A percentile compares a stretch with the other conserved stretches of the same genome.
These are phyloP conservation scores for Backusella tarrabulga DNA, from an alignment of 192 early-diverging fungal species.

Conservation along the genomic window DNA sequence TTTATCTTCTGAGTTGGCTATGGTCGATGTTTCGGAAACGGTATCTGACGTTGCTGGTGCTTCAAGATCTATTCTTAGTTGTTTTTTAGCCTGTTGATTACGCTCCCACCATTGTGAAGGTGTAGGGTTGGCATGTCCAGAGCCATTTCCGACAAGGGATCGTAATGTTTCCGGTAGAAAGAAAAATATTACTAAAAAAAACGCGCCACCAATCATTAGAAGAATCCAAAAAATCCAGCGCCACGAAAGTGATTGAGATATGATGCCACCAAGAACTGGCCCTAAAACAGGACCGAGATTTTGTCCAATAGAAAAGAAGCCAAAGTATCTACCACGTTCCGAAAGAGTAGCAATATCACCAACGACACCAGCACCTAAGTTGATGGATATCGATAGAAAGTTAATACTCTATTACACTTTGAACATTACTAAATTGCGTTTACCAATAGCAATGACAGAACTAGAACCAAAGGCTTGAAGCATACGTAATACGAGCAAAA, in stretches of 20 bases:
- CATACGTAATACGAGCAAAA: slow-evolving; percentile 36
- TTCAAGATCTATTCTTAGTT: background rate
- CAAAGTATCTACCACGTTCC: slow-evolving; percentile 6
- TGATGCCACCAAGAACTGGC: slow-evolving; percentile 37
- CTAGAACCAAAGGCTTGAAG: slow-evolving; percentile 44
- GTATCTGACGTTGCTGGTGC: background rate
- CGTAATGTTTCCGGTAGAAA: slow-evolving; percentile 48
- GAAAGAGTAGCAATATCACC: slow-evolving; percentile 34
- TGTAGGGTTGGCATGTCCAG: slow-evolving; percentile 36
- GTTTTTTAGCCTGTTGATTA: background rate
- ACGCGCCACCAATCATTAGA: slow-evolving; percentile 13
- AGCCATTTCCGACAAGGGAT: slow-evolving; percentile 39
- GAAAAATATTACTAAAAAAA: slow-evolving; percentile 34
- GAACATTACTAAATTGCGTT: background rate
- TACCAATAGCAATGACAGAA: slow-evolving; percentile 43
- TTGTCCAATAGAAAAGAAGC: background rate
- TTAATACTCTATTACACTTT: background rate
- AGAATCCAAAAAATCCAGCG: slow-evolving; percentile 46
- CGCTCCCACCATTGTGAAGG: slow-evolving; percentile 17
- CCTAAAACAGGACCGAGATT: slow-evolving; percentile 19
- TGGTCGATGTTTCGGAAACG: background rate
- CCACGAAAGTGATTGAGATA: slow-evolving; percentile 26
- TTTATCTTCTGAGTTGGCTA: background rate
- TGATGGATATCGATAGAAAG: background rate
- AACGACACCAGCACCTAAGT: slow-evolving; percentile 29